Evolutionary conservation across 257 asterid species (phyloP).

Genomic region (Ocimum tenuiflorum): DNA sequence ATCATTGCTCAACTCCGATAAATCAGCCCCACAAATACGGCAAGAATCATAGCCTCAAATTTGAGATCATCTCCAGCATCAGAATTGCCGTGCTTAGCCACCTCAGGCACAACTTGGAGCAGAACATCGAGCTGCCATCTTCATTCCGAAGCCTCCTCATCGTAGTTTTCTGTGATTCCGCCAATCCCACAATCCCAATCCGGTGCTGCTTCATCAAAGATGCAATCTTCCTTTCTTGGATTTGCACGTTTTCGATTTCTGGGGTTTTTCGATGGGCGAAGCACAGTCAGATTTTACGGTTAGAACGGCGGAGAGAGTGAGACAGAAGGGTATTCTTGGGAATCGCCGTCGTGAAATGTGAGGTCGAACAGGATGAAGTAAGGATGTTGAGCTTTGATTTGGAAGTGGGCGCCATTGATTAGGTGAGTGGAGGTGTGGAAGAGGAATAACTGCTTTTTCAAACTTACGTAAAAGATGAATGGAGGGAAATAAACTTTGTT

Average conservation of each 20-base stretch:
- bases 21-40: slow-evolving; percentile 75
- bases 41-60: slow-evolving; percentile 37
- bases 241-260: too few species aligned
- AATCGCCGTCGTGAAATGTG: slow-evolving; percentile 50
- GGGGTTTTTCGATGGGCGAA: too few species aligned
- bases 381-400: slow-evolving; percentile 19
- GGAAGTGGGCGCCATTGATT: slow-evolving; percentile 38
- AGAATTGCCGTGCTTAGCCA: slow-evolving; percentile 20
- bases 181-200: too few species aligned
- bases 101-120: slow-evolving; percentile 60
- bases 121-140: slow-evolving; percentile 52
- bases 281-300: too few species aligned
- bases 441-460: neutral
- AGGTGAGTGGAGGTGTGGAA: neutral
- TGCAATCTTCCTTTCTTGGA: too few species aligned
- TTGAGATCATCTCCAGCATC: slow-evolving; percentile 7
- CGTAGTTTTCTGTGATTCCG: slow-evolving; percentile 21
- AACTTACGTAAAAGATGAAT: slow-evolving; percentile 9
- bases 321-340: too few species aligned
- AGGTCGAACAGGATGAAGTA: slow-evolving; percentile 18
- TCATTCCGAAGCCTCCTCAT: slow-evolving; percentile 31
- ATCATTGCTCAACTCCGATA: slow-evolving; percentile 54
- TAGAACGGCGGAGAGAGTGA: too few species aligned
- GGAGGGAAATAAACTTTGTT: slow-evolving; percentile 25
- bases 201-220: too few species aligned